These are phyloP conservation scores for Naganishia sp. DNA, from an alignment of 1,284 basidiomycete genomes.

Conservation along the genomic window DNA sequence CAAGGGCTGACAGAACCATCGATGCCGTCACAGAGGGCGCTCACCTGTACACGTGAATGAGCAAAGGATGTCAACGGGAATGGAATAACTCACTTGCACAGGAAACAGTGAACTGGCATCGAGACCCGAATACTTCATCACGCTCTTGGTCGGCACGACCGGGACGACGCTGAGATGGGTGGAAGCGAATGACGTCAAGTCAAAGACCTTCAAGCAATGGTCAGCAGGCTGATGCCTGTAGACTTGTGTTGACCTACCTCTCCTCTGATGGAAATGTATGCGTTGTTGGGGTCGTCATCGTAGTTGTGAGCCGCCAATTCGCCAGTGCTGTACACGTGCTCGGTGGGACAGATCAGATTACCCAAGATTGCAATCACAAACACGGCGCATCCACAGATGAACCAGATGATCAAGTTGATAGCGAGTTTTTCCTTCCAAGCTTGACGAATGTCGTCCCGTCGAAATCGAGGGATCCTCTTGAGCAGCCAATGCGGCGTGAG, in stretches of 20 bases:
- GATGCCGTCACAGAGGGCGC: conserved; percentile 87
- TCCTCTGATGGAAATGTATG: conserved; percentile 80
- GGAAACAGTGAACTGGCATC: conserved; percentile 83
- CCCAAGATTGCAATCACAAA: conserved; percentile 93
- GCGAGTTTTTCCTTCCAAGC: conserved; percentile 98
- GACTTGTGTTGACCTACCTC: conserved; percentile 68
- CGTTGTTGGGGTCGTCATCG: conserved; percentile 67
- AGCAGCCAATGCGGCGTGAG: conserved; percentile 80
- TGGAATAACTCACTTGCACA: conserved; percentile 68
- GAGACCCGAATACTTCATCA: conserved; percentile 81
- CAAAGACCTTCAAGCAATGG: conserved; percentile 39
- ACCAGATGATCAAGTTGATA: conserved; percentile 95
- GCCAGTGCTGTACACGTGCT: conserved; percentile 79
- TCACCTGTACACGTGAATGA: conserved; percentile 62
- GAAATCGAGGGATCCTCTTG: conserved; percentile 79
- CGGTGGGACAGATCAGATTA: conserved; percentile 85
- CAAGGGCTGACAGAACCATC: conserved; percentile 79
- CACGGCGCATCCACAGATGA: conserved; percentile 79
- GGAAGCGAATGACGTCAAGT: conserved; percentile 42
- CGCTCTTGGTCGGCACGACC: conserved; percentile 71
- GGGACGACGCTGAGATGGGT: conserved; percentile 69
- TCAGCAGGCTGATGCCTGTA: conserved; percentile 14
- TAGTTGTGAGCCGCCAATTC: conserved; percentile 76
- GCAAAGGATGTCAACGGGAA: not conserved
- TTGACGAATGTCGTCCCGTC: conserved; percentile 87